Evolutionary conservation across 257 asterid genomes (phyloP), one percentile per base, ranked within the genome.

Genomic region (Scutellaria barbata): DNA sequence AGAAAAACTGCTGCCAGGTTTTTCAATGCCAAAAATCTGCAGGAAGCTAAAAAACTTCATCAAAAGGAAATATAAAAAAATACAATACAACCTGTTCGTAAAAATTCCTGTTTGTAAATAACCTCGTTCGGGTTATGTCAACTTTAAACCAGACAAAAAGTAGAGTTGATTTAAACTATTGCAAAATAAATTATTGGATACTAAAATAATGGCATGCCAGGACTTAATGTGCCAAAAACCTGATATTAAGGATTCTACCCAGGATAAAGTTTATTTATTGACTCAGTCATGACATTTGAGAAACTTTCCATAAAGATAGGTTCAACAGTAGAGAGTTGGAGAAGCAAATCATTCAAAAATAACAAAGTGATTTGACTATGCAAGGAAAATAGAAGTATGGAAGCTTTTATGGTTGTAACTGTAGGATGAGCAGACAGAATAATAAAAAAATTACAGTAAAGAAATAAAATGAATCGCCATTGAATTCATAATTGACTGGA

Each of bases 21-120:
- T 80, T 91, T 94, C 74, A 94, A 87, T 65, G 89, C 95, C 86
- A 94, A 82, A 84, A 88, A 94, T 83, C 99, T 94, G 96, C 90
- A 83, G 71, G 74, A 69, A 65, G 52, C 64, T 50, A 48, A 71
- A 72, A 37, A 42, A 16, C 60, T 70, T 61, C 56, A 62, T 66
- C 39, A 40, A 20, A 66, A 35, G 68, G 39, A 52, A 52, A 20
- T 41, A 20, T 33, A n/a, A 33, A 8, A 8, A 22, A 20, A 53
- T 16, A 14, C 41, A 43, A 63, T 30, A 60, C 62, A 68, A 37
- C 20, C 10, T 8, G 2, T 55, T 39, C 20, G 50, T 60, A 73
- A 56, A 46, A 10, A 54, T 39, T 37, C 54, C 39, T 37, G 64
- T 16, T 50, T 40, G 46, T 20, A 62, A 40, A 73, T 47, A 41